A percentile compares a stretch with the other conserved stretches of the same genome.
These are phyloP conservation scores for Clavulina sp. DNA, from an alignment of 768 basidiomycete species.

Conservation along the genomic window DNA sequence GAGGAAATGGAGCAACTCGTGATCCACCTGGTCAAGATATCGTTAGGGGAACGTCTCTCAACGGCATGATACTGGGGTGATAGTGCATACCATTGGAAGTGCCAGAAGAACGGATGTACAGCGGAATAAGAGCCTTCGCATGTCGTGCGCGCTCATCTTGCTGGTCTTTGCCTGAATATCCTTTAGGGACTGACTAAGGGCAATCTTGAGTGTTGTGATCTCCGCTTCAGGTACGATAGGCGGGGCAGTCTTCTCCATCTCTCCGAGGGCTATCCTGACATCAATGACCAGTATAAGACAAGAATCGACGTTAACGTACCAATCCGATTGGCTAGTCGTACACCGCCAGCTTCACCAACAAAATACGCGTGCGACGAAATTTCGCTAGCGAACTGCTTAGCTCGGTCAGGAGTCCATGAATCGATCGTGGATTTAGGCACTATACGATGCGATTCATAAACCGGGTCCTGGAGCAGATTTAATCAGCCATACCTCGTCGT, in stretches of 20 bases:
- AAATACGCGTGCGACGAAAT: slow-evolving; percentile 85
- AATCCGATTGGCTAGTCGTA: slow-evolving; percentile 48
- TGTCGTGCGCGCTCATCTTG: slow-evolving; percentile 58
- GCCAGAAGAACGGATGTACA: slow-evolving; percentile 71
- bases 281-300: slow-evolving; percentile 1
- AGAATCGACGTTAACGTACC: slow-evolving; percentile 24
- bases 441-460: slow-evolving; percentile 31
- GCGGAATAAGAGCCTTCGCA: slow-evolving; percentile 72
- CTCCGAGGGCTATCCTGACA: slow-evolving; percentile 19
- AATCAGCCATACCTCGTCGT: slow-evolving; percentile 36
- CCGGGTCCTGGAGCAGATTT: not conserved
- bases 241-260: slow-evolving; percentile 40
- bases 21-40: slow-evolving; percentile 45
- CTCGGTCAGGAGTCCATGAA: slow-evolving; percentile 55
- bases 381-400: slow-evolving; percentile 68
- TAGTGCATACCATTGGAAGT: slow-evolving; percentile 33
- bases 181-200: slow-evolving; percentile 46
- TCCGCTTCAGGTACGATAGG: slow-evolving; percentile 46
- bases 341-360: slow-evolving; percentile 68
- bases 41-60: not conserved
- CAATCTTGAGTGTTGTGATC: slow-evolving; percentile 44
- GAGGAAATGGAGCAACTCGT: slow-evolving; percentile 70
- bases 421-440: slow-evolving; percentile 13
- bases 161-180: slow-evolving; percentile 58
- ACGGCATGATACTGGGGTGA: not conserved